Evolutionary conservation across 2,329 filamentous ascomycete genomes (phyloP), one percentile per base, ranked within the genome.

Genomic region (Stachybotrys chartarum): DNA sequence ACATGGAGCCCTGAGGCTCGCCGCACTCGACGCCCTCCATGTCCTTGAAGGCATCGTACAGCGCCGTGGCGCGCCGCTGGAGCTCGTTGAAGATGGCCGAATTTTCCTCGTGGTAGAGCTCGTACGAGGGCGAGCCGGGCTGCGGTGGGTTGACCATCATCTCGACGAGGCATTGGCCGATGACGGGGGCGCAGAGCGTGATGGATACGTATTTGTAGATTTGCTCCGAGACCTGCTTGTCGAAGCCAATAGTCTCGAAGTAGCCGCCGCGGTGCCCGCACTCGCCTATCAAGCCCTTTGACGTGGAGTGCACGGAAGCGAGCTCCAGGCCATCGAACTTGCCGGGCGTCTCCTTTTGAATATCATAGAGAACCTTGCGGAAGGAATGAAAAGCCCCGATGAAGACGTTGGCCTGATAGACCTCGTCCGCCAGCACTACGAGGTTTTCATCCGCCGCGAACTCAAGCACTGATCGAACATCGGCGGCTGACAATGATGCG

Each of bases 191-290:
- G 75, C 93, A 97, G 61, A 97, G 85, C 75, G 88, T 92, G 76
- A 97, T 96, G 70, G 87, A 92, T 67, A 97, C 88, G 71, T 96
- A 96, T 78, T 97, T 97, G 84, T 97, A 97, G 72, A 97, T 91
- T 77, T 97, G 86, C 58, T 86, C 88, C 66, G 88, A 85, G 61
- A 97, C 93, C 66, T 88, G 79, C 11, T 83, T 75, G 70, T 95
- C 84, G 72, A 97, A 96, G 62, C 89, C 90, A 56, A 91, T 83
- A 56, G 97, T 84, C 79, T 97, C 93, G 69, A 96, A 97, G 80
- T 95, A 97, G 55, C 93, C 93, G 63, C 91, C 93, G 60, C 93
- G 89, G 77, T 97, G 93, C 54, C 93, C 93, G 71, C 93, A 97
- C 78, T 97, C 93, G 69, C 93, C 93, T 7, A 97, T 90, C 91